Evolutionary conservation across 2,329 filamentous ascomycete genomes (phyloP), one percentile per base, ranked within the genome.

Genomic region (Mycosphaerella arachidis): DNA sequence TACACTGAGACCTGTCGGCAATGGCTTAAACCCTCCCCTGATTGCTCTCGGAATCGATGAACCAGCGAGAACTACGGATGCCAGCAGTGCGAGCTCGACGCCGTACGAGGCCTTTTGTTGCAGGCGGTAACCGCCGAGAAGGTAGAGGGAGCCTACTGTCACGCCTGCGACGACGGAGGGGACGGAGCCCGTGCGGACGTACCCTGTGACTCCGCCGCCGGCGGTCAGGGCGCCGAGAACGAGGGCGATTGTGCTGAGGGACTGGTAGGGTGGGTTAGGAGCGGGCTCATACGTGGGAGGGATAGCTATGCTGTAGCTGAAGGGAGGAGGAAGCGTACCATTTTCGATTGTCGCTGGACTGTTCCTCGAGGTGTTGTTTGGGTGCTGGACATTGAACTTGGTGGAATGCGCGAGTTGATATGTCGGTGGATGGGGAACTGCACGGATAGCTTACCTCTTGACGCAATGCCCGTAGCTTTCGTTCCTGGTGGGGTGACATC

Each of bases 11-110:
- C 87, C 85, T 58, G 89, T 81, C 0, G 94, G 93, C 55, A 99
- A 84, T 0, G 91, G 90, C 83, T 97, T 99, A 35, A 67, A 67
- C 68, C 83, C 81, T 46, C 87, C 84, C 74, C 86, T 90, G 71
- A 99, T 86, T 4, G 92, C 94, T 55, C 94, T 84, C 12, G 94
- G 94, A 61, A 97, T 87, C 1, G 90, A 89, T 46, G 89, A 89
- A 20, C 91, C 92, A 1, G 84, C 93, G 37, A 99, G 83, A 29
- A 97, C 78, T n/a, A 91, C 70, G 0, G 91, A 96, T 4, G 94
- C 94, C 48, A 97, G 81, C 9, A 99, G 82, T n/a, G 89, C 90
- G 48, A 96, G 80, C 77, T 97, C 94, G 67, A 95, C 78, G 63
- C 93, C 94, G 74, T 94, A 96, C 3, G 89, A 74, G 73, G 91